Evolutionary conservation across 306 rosid species (phyloP), one percentile per base, ranked within the genome.

Genomic region (Casuarina cunninghamiana): DNA sequence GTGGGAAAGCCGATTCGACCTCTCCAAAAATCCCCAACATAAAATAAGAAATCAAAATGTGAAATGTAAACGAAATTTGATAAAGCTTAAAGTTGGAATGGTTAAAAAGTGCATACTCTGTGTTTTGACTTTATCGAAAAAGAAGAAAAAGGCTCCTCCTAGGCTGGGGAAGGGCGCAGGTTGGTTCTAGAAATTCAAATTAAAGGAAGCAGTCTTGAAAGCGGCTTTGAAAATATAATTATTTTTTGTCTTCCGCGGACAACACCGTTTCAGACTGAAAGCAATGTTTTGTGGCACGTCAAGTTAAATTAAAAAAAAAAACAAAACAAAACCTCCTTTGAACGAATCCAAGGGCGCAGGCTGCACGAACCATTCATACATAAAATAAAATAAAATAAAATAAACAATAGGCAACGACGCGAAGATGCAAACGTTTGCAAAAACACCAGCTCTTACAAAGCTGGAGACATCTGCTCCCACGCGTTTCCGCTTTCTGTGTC

Each of bases 291-390:
- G 32, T 26, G 32, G 32, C 32, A 26, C 32, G 32, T 0, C 32
- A 26, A 26, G 32, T 26, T 26, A 26, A 26, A 26, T 0, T 21
- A 21, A 21, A 0, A 21, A 21, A 26, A 45, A 38, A 21, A 72
- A 72, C 68, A 57, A 53, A 41, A 16, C 60, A 67, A 62, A 49
- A 54, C 15, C 15, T 8, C 69, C 16, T 68, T 73, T 79, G 88
- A 85, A 82, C 65, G 48, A 43, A 71, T 79, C 88, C 74, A 72
- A 58, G 78, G 73, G 32, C 32, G 32, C 32, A 35, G 84, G 83
- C 79, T 8, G 12, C 48, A 44, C 8, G 48, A 6, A 44, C 48
- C 32, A 26, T 26, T 26, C 32, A 2, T 5, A 10, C 37, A 19
- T 4, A 55, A 3, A 58, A 9, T 0, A 19, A 26, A 4, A 51